Percentiles rank a stretch among this genome's conserved stretches.
Conservation (phyloP, 2,329 filamentous ascomycete genomes). For the Venturia oleaginea region DNA sequence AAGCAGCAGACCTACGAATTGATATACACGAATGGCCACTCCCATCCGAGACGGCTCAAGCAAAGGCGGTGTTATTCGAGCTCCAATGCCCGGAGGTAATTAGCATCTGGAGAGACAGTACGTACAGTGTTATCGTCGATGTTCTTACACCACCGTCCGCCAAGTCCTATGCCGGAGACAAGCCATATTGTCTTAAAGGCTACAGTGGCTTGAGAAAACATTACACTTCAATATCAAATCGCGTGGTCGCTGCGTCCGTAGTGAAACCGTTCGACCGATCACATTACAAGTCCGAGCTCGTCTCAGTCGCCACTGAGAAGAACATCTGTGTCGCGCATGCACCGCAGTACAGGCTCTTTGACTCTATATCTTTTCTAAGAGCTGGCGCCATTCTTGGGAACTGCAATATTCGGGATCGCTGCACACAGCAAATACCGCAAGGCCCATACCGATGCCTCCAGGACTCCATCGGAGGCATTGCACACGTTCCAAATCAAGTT, state of each 20-base stretch:
- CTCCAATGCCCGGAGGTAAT: slow-evolving; percentile 38
- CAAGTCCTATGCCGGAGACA: background rate
- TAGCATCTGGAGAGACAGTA: slow-evolving; percentile 42
- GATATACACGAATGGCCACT: slow-evolving; percentile 42
- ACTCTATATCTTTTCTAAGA: background rate
- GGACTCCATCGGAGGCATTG: background rate
- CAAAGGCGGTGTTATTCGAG: slow-evolving; percentile 45
- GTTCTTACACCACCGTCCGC: background rate
- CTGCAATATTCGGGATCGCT: background rate
- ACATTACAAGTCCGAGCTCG: background rate
- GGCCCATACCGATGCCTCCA: background rate
- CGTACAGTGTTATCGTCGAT: slow-evolving; percentile 37
- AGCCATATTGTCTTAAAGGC: background rate
- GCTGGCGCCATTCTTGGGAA: background rate
- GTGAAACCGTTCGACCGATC: background rate
- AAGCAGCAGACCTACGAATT: slow-evolving; percentile 35
- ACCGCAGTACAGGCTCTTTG: background rate
- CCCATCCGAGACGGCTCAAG: slow-evolving; percentile 27
- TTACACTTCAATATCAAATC: background rate
- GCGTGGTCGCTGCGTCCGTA: background rate
- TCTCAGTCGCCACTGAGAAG: background rate
- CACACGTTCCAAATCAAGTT: background rate
- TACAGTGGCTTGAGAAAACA: background rate
- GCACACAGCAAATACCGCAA: background rate
- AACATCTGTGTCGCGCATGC: background rate